These are phyloP conservation scores for Corchorus capsularis DNA, from an alignment of 345 rosid genomes.

Conservation along the genomic window DNA sequence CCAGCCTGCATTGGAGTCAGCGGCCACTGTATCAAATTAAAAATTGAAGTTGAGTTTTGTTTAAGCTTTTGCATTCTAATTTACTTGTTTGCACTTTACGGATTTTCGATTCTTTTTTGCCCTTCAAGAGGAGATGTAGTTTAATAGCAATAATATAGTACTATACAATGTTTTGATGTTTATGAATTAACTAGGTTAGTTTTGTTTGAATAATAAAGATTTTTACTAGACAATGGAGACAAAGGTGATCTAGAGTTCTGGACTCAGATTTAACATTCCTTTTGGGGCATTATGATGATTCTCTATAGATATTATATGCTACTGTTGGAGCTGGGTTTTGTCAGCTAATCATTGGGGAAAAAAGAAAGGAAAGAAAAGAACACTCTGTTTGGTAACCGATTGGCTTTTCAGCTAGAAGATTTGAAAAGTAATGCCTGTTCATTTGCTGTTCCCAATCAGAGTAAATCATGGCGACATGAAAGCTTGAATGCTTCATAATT, in stretches of 20 bases:
- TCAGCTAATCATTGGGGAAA: neutral
- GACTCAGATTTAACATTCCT: neutral
- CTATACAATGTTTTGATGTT: neutral
- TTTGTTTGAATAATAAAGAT: neutral
- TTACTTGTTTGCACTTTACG: neutral
- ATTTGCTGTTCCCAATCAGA: neutral
- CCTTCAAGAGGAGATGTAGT: neutral
- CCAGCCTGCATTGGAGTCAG: slow-evolving; percentile 49
- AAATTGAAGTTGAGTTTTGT: neutral
- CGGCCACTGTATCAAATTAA: slow-evolving; percentile 28
- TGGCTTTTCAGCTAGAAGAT: neutral
- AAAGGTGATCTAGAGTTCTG: neutral
- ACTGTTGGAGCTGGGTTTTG: neutral
- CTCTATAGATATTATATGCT: neutral
- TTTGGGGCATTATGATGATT: neutral
- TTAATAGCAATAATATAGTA: too few relatives aligned
- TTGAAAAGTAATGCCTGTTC: neutral
- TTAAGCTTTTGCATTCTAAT: neutral
- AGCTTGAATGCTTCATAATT: neutral
- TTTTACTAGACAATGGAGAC: neutral
- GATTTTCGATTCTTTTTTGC: neutral
- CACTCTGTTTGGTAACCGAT: neutral
- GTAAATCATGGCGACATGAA: neutral
- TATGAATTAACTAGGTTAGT: neutral
- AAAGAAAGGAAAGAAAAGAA: neutral